Conservation (phyloP, 805 yeast genomes). For the Debaryomyces castellii region DNA sequence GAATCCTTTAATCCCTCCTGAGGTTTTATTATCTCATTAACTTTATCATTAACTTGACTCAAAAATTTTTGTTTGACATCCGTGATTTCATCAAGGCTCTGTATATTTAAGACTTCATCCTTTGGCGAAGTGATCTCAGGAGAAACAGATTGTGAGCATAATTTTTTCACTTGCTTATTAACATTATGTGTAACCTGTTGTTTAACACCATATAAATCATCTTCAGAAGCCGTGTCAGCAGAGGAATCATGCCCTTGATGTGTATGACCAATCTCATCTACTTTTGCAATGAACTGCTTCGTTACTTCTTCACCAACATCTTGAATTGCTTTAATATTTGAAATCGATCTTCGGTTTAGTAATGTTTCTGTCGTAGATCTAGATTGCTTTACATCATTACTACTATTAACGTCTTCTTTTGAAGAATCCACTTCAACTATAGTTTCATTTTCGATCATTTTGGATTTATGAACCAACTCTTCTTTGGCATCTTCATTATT, state of each 20-base stretch:
- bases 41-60: constrained; percentile 23
- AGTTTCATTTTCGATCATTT: background rate
- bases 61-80: constrained; percentile 14
- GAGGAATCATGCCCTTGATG: constrained; percentile 12
- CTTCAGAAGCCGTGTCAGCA: constrained; percentile 13
- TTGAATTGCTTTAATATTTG: constrained; percentile 20
- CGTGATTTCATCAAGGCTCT: constrained; percentile 15
- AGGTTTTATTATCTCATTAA: constrained; percentile 11
- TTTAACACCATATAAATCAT: constrained; percentile 22
- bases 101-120: constrained; percentile 5
- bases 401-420: background rate
- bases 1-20: constrained; percentile 2
- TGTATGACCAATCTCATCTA: constrained; percentile 28
- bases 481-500: background rate
- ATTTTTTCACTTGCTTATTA: constrained; percentile 26
- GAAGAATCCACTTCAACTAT: background rate
- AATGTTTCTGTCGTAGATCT: background rate
- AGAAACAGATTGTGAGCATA: constrained; percentile 16
- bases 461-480: background rate
- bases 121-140: constrained; percentile 7
- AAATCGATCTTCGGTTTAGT: background rate
- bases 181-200: constrained; percentile 31
- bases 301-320: constrained; percentile 35
- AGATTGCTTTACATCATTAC: background rate
- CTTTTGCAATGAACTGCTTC: constrained; percentile 30